phyloP scores from a whole-genome alignment of 768 basidiomycete genomes.

The Austroboletus eburneus region DNA sequence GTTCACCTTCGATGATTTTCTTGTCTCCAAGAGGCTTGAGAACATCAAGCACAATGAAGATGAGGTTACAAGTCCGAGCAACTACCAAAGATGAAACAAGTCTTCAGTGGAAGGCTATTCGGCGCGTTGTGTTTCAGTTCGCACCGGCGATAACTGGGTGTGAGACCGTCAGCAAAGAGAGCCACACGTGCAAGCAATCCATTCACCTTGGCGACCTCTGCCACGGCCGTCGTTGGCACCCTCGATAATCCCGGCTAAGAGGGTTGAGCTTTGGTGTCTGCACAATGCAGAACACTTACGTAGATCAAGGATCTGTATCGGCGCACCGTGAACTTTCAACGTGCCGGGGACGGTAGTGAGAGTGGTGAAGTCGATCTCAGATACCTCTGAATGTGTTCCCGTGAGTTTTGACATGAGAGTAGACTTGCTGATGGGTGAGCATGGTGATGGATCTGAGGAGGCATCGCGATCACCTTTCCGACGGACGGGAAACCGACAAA shows the following conservation, averaged over 20 bases:
- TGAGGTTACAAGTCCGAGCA: conserved; percentile 95
- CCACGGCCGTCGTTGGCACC: conserved; percentile 96
- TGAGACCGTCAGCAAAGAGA: conserved; percentile 11
- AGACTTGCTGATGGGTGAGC: conserved; percentile 47
- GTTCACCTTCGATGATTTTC: conserved; percentile 81
- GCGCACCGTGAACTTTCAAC: conserved; percentile 90
- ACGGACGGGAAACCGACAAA: conserved; percentile 94
- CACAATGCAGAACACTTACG: conserved; percentile 47
- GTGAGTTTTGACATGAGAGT: conserved; percentile 95
- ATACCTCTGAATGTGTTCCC: conserved; percentile 93
- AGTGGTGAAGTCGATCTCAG: conserved; percentile 96
- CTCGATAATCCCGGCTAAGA: conserved; percentile 90
- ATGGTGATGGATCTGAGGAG: conserved; percentile 2
- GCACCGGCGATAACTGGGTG: conserved; percentile 70
- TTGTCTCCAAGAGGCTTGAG: conserved; percentile 98
- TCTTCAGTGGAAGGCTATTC: background rate
- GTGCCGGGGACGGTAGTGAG: conserved; percentile 95
- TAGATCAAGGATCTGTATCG: conserved; percentile 91
- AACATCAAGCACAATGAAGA: conserved; percentile 98
- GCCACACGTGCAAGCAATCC: conserved; percentile 10
- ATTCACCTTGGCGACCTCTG: conserved; percentile 83
- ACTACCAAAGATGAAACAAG: conserved; percentile 44
- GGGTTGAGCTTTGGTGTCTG: conserved; percentile 11
- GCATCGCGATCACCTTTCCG: conserved; percentile 60
- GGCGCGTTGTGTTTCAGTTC: conserved; percentile 18